Evolutionary conservation across 495 filamentous ascomycete genomes (phyloP).

Genomic region (Parachaetomium inaequale): DNA sequence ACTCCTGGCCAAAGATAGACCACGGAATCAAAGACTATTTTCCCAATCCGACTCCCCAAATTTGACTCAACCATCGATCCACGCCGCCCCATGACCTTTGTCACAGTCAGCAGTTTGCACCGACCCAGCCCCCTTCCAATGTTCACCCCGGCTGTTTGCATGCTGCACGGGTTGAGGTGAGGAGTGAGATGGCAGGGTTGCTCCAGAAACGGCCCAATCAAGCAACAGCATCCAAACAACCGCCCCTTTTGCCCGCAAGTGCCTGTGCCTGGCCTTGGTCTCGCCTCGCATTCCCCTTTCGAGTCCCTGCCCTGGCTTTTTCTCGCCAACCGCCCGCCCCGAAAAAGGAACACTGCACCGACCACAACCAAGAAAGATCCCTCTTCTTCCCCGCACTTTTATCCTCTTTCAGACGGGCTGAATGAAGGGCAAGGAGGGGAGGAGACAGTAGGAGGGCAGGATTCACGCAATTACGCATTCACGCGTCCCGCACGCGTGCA

Average conservation of each 20-base stretch:
- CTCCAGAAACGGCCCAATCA: conserved; percentile 26
- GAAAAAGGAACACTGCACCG: neutral
- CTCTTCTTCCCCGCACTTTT: conserved; percentile 11
- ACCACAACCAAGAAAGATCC: neutral
- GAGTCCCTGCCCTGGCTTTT: neutral
- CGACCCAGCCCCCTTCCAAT: neutral
- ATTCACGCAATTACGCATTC: neutral
- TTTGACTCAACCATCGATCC: neutral
- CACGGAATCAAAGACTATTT: no score
- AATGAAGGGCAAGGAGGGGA: neutral
- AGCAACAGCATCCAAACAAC: conserved; percentile 16
- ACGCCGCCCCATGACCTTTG: neutral
- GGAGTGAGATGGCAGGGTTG: conserved; percentile 14
- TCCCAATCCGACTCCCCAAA: neutral
- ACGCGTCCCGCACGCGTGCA: neutral
- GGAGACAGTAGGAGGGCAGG: neutral
- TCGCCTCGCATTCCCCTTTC: conserved; percentile 3
- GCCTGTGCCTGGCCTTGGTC: no score
- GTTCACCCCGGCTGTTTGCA: neutral
- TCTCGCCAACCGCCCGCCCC: neutral
- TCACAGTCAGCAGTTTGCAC: neutral
- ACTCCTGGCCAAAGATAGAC: no score
- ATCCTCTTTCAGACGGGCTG: neutral
- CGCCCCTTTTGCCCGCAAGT: conserved; percentile 8
- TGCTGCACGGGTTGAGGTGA: neutral